These are phyloP conservation scores for Huntiella omanensis DNA, from an alignment of 2,329 filamentous ascomycete species.

Conservation along the genomic window DNA sequence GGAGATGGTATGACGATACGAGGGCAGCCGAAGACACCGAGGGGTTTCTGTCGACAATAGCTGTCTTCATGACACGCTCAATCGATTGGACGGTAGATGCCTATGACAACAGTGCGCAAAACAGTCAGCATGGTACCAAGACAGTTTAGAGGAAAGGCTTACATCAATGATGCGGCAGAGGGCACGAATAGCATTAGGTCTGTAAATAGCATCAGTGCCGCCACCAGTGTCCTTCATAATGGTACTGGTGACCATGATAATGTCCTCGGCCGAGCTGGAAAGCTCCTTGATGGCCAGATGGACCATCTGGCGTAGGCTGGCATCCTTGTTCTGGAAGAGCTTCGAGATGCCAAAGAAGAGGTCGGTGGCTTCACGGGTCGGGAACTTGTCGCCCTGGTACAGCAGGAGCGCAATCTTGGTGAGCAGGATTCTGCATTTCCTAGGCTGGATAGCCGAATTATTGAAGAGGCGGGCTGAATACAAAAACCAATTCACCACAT, in stretches of 20 bases:
- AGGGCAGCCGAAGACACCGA: slow-evolving; percentile 92
- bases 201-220: slow-evolving; percentile 80
- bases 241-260: slow-evolving; percentile 98
- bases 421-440: slow-evolving; percentile 90
- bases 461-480: slow-evolving; percentile 83
- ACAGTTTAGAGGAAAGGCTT: slow-evolving; percentile 18
- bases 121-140: neutral
- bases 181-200: slow-evolving; percentile 88
- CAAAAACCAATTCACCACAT: slow-evolving; percentile 1
- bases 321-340: slow-evolving; percentile 99
- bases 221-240: slow-evolving; percentile 99
- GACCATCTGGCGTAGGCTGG: slow-evolving; percentile 94
- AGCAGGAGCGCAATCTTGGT: slow-evolving; percentile 94
- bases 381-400: slow-evolving; percentile 94
- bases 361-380: slow-evolving; percentile 88
- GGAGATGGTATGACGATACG: slow-evolving; percentile 91
- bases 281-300: slow-evolving; percentile 97
- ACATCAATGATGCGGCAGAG: slow-evolving; percentile 95
- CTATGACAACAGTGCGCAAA: slow-evolving; percentile 23
- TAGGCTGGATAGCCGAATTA: slow-evolving; percentile 85
- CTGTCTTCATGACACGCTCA: slow-evolving; percentile 95
- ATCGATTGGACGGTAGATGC: slow-evolving; percentile 93
- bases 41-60: slow-evolving; percentile 96
- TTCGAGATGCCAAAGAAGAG: slow-evolving; percentile 99
- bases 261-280: slow-evolving; percentile 86